Conservation (phyloP, 2,329 filamentous ascomycete species). For the Sporothrix luriei region DNA sequence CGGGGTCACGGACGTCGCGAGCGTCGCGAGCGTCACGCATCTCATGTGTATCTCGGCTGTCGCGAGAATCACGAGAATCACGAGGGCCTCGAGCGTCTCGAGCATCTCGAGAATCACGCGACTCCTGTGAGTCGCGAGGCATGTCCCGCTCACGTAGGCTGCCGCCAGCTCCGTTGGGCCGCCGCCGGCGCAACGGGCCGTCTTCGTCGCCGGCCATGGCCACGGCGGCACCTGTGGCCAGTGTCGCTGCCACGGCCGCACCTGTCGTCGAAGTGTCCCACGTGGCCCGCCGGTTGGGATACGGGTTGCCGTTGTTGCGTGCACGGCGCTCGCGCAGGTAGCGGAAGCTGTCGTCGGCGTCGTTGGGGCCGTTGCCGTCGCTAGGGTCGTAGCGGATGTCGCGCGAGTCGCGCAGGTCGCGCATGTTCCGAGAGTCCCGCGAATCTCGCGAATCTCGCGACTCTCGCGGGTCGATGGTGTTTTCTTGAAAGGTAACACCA, state of each 20-base stretch:
- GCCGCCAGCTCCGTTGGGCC: slow-evolving; percentile 11
- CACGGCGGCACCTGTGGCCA: slow-evolving; percentile 7
- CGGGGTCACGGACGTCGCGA: not conserved
- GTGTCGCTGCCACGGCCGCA: not conserved
- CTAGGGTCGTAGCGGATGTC: slow-evolving; percentile 19
- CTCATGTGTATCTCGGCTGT: not conserved
- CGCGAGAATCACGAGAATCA: not conserved
- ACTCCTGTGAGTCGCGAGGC: not conserved
- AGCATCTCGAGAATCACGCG: not conserved
- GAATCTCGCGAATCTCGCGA: not conserved
- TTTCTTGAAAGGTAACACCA: slow-evolving; percentile 22
- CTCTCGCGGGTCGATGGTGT: slow-evolving; percentile 6
- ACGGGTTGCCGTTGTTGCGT: not conserved
- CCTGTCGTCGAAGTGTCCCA: slow-evolving; percentile 22
- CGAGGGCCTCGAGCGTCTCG: not conserved
- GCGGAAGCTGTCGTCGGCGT: slow-evolving; percentile 20
- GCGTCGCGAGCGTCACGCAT: not conserved
- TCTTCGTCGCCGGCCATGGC: slow-evolving; percentile 13
- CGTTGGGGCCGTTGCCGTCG: not conserved
- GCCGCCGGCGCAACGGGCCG: not conserved
- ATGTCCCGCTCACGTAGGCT: not conserved
- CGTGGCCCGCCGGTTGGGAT: not conserved
- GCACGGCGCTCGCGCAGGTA: slow-evolving; percentile 25
- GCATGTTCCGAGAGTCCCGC: slow-evolving; percentile 7
- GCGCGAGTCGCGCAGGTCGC: slow-evolving; percentile 22